A percentile compares a stretch with the other conserved stretches of the same genome.
These are phyloP conservation scores for Penicillium sp. DNA, from an alignment of 2,329 filamentous ascomycete species.

Conservation along the genomic window DNA sequence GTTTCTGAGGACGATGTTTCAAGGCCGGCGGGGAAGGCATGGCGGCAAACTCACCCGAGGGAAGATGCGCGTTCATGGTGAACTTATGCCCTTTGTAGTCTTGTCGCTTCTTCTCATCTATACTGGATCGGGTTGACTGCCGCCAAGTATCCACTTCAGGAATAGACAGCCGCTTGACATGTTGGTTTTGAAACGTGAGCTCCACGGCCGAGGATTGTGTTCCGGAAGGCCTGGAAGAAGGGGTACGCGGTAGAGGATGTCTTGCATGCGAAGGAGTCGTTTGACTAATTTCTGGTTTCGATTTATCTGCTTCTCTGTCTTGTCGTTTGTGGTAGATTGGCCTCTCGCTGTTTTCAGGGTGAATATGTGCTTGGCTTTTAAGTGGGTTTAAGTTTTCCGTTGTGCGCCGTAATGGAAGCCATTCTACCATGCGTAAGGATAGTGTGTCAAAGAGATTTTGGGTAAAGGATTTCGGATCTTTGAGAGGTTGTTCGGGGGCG, in stretches of 20 bases:
- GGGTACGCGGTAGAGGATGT: slow-evolving; percentile 31
- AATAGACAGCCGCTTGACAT: slow-evolving; percentile 46
- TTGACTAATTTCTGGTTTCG: slow-evolving; percentile 15
- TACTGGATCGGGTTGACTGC: slow-evolving; percentile 35
- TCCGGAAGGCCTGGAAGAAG: slow-evolving; percentile 33
- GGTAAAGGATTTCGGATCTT: slow-evolving; percentile 65
- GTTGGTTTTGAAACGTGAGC: slow-evolving; percentile 43
- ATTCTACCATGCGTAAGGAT: slow-evolving; percentile 51
- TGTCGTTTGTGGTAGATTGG: slow-evolving; percentile 9
- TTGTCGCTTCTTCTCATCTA: slow-evolving; percentile 39
- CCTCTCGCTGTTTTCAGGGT: background rate
- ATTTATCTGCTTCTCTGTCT: slow-evolving; percentile 12
- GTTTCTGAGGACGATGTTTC: slow-evolving; percentile 46
- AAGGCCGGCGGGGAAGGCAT: slow-evolving; percentile 46
- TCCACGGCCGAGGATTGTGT: slow-evolving; percentile 41
- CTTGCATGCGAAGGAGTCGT: slow-evolving; percentile 12
- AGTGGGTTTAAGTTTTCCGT: slow-evolving; percentile 28
- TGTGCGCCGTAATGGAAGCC: slow-evolving; percentile 48
- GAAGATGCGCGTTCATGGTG: slow-evolving; percentile 37
- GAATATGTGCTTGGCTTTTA: slow-evolving; percentile 7
- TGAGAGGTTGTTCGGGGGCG: slow-evolving; percentile 40
- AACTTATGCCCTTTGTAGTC: slow-evolving; percentile 40
- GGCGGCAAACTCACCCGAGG: slow-evolving; percentile 31
- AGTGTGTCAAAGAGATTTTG: slow-evolving; percentile 60
- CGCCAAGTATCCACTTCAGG: slow-evolving; percentile 44